phyloP scores from a whole-genome alignment of 2,329 filamentous ascomycete genomes.

The Fusarium coffeatum region DNA sequence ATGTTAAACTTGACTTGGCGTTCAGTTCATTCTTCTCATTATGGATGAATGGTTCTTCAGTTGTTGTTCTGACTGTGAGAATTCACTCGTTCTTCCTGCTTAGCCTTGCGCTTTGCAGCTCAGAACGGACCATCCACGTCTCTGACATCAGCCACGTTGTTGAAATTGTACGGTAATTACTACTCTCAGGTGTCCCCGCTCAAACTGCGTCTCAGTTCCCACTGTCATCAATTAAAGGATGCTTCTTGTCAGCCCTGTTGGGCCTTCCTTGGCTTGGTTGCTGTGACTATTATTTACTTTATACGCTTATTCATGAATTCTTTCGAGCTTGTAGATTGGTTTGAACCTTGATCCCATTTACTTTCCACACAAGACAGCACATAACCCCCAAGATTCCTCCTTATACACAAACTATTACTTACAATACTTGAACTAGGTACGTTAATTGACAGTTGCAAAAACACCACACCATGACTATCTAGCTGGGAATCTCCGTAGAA shows the following conservation, averaged over 20 bases:
- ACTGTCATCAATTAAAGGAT: conserved; percentile 35
- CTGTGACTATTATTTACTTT: conserved; percentile 18
- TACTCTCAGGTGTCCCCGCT: conserved; percentile 18
- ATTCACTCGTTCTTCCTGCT: conserved; percentile 6
- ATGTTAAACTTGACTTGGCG: conserved; percentile 5
- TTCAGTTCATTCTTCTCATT: neutral
- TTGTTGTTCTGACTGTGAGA: conserved; percentile 2
- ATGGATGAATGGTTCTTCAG: neutral
- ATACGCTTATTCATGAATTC: neutral
- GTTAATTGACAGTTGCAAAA: neutral
- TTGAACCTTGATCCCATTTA: neutral
- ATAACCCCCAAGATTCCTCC: neutral
- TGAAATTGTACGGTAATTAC: neutral
- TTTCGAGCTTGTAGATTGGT: neutral
- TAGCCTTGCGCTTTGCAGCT: conserved; percentile 1
- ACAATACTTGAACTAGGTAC: neutral
- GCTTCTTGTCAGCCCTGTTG: conserved; percentile 29
- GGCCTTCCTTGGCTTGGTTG: conserved; percentile 8
- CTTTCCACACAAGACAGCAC: conserved; percentile 1
- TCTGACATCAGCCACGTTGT: conserved; percentile 48
- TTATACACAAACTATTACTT: neutral
- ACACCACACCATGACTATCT: neutral
- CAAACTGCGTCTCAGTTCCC: conserved; percentile 29
- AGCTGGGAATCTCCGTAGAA: neutral
- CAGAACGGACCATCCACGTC: conserved; percentile 41